phyloP scores from a whole-genome alignment of 192 early-diverging fungal species.

The Piromyces sp. region DNA sequence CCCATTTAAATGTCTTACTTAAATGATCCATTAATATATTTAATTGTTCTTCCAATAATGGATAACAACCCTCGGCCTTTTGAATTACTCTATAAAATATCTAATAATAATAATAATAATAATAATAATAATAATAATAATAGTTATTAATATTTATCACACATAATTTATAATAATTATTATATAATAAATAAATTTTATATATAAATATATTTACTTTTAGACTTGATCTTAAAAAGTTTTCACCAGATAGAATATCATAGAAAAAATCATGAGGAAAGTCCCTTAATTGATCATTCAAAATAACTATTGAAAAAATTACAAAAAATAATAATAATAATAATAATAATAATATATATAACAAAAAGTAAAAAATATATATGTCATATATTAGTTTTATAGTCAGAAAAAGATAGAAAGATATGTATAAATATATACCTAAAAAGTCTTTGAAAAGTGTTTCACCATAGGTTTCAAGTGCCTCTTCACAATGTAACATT shows the following conservation, averaged over 20 bases:
- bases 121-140: too few relatives aligned
- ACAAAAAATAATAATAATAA: background rate
- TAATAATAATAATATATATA: background rate
- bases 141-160: too few relatives aligned
- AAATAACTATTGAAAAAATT: conserved; percentile 16
- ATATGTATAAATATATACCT: conserved; percentile 13
- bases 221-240: conserved; percentile 34
- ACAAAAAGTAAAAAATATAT: too few relatives aligned
- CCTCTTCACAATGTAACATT: conserved; percentile 42
- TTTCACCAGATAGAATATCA: conserved; percentile 40
- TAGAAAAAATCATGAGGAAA: conserved; percentile 54
- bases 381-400: too few relatives aligned
- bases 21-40: background rate
- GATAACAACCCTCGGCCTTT: background rate
- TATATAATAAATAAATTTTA: too few relatives aligned
- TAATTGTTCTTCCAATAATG: background rate
- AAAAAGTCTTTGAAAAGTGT: conserved; percentile 39
- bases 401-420: too few relatives aligned
- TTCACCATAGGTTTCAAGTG: conserved; percentile 16
- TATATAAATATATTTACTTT: conserved; percentile 22
- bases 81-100: background rate
- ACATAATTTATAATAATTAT: too few relatives aligned
- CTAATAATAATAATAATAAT: background rate
- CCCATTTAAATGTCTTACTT: background rate
- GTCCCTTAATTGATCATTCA: conserved; percentile 41